Conservation (phyloP, 768 basidiomycete genomes). For the Paxillus involutus region DNA sequence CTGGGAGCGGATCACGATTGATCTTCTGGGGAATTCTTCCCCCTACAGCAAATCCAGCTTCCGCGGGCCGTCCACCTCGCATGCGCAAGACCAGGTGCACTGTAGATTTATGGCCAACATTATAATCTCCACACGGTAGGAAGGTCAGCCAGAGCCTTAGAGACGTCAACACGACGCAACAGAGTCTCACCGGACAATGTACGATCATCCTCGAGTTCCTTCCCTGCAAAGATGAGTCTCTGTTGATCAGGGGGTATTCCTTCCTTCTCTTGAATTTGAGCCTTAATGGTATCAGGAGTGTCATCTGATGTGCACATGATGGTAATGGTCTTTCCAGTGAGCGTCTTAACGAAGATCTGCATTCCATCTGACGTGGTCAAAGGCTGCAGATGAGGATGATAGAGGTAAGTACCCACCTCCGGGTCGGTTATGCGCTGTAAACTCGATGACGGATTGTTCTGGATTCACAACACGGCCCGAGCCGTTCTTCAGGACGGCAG, state of each 20-base stretch:
- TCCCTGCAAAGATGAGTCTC: constrained; percentile 82
- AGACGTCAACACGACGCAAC: too few relatives aligned
- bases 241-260: constrained; percentile 77
- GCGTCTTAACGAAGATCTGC: constrained; percentile 80
- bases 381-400: background rate
- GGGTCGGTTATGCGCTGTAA: background rate
- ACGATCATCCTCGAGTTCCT: constrained; percentile 70
- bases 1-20: constrained; percentile 13
- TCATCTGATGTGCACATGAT: constrained; percentile 84
- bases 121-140: constrained; percentile 44
- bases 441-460: background rate
- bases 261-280: constrained; percentile 75
- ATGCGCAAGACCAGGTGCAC: constrained; percentile 35
- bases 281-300: constrained; percentile 82
- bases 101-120: constrained; percentile 73
- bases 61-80: constrained; percentile 46
- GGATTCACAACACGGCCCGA: background rate
- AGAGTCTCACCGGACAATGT: constrained; percentile 1
- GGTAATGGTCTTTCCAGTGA: constrained; percentile 84
- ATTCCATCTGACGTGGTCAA: constrained; percentile 51
- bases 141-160: background rate
- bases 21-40: constrained; percentile 24
- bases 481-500: background rate
- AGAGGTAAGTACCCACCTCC: background rate
- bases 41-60: constrained; percentile 23